Base-by-base conservation (phyloP, 768 basidiomycete species). In the Holtermannia corniformis region DNA sequence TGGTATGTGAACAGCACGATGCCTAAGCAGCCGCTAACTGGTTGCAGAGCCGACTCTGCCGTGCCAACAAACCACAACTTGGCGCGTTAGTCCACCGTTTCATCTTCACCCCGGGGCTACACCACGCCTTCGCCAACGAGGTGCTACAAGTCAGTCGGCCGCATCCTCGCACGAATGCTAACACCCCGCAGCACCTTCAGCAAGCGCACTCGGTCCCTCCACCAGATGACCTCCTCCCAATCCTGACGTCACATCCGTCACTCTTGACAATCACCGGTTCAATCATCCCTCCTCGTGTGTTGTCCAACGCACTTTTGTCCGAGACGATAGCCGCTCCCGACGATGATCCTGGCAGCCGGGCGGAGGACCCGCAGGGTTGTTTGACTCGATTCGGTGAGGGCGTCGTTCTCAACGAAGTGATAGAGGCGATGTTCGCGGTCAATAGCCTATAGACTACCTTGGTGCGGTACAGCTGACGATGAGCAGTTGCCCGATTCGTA, bases 341-440 rank as follows among this genome's bases (percentile, higher is more conserved):
- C 0, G 54, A 57, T 24, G 65, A 69, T 26, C 41, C 52, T 13
- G 24, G 42, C 1, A 43, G 49, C 20, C 47, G 61, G 16, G 47
- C 57, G 20, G 68, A 70, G 23, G 70, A 72, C 60, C 70, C 70
- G 7, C 70, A 72, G 52, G 63, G 65, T 4, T 51, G 51, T 28
- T 44, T 72, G 47, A 67, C 62, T 1, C 63, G 55, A 26, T 72
- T 61, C 48, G 70, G 70, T 0, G 63, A 64, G 32, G 60, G 59
- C 19, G 60, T 70, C 13, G 44, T 63, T 20, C 55, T 72, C 7
- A 54, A 59, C 14, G 60, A 66, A 27, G 44, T 56, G 12, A 21
- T 67, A 19, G 62, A 57, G 4, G 53, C 49, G 3, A 40, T 47
- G 16, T 63, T 58, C 41, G 49, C 58, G 27, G 59, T 68, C 45